Conservation (phyloP, 352 stramenopile genomes). For the Phytophthora multivora region DNA sequence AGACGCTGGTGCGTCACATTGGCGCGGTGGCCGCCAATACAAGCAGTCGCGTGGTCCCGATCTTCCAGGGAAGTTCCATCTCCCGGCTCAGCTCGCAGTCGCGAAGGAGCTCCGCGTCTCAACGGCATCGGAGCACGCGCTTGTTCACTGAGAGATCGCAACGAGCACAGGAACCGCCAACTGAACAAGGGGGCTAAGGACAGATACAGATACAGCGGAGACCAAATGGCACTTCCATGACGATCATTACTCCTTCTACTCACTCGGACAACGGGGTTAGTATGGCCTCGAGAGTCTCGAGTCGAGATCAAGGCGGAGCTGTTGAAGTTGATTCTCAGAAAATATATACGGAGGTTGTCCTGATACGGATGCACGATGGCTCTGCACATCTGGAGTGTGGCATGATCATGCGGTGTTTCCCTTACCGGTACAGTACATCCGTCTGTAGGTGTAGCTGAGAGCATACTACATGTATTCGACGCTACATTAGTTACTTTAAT, state of each 20-base stretch:
- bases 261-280: too few species aligned
- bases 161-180: slow-evolving; percentile 1
- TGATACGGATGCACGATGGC: slow-evolving; percentile 19
- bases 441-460: too few species aligned
- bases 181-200: neutral
- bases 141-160: slow-evolving; percentile 25
- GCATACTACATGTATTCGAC: too few species aligned
- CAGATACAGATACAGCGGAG: too few species aligned
- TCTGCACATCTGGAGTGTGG: slow-evolving; percentile 21
- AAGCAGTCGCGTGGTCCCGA: slow-evolving; percentile 8
- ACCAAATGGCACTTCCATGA: too few species aligned
- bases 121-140: neutral
- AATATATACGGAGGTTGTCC: slow-evolving; percentile 25
- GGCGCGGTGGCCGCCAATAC: slow-evolving; percentile 5
- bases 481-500: too few species aligned
- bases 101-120: slow-evolving; percentile 2
- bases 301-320: neutral
- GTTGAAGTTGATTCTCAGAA: slow-evolving; percentile 27
- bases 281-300: too few species aligned
- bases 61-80: slow-evolving; percentile 4
- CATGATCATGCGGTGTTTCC: neutral
- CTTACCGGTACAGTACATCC: too few species aligned
- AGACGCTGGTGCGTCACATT: slow-evolving; percentile 12
- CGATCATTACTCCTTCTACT: too few species aligned
- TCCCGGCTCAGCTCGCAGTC: slow-evolving; percentile 3